Conservation (phyloP, 139 green algal genomes). For the Pseudopediastrum boryanum region DNA sequence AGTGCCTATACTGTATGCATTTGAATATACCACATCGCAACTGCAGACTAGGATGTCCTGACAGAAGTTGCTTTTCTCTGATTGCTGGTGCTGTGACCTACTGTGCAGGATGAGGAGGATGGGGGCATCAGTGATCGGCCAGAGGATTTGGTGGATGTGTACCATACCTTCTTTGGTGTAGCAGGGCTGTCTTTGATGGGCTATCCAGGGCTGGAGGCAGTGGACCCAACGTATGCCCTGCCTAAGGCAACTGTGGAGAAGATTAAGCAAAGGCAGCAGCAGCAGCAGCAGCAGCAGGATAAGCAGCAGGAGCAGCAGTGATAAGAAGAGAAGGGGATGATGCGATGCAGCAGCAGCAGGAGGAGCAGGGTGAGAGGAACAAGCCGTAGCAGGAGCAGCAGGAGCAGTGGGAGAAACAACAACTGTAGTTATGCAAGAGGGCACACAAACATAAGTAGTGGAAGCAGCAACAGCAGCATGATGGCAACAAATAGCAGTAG, state of each 20-base stretch:
- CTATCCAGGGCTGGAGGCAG: constrained; percentile 63
- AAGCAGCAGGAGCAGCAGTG: not conserved
- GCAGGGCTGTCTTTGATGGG: constrained; percentile 90
- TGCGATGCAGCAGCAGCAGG: no score
- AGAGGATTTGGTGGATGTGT: constrained; percentile 96
- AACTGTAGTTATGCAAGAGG: no score
- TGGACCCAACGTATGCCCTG: constrained; percentile 92
- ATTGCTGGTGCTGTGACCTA: not conserved
- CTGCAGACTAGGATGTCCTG: not conserved
- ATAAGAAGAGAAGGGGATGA: no score
- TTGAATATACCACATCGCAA: not conserved
- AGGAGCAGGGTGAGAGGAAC: no score
- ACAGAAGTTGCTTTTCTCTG: no score
- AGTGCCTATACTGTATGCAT: not conserved
- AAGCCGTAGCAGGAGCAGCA: no score
- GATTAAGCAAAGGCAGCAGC: constrained; percentile 35
- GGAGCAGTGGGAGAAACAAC: no score
- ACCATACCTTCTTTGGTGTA: constrained; percentile 99
- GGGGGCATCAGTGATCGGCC: constrained; percentile 96
- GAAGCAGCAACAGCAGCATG: no score
- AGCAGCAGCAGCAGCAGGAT: constrained; percentile 4
- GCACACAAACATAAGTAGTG: no score
- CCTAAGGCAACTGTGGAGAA: constrained; percentile 73
- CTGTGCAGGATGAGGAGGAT: constrained; percentile 85
- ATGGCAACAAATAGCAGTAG: no score